These are phyloP conservation scores for Pleurozium schreberi DNA, from an alignment of 225 moss, liverwort and hornwort species.

Conservation along the genomic window DNA sequence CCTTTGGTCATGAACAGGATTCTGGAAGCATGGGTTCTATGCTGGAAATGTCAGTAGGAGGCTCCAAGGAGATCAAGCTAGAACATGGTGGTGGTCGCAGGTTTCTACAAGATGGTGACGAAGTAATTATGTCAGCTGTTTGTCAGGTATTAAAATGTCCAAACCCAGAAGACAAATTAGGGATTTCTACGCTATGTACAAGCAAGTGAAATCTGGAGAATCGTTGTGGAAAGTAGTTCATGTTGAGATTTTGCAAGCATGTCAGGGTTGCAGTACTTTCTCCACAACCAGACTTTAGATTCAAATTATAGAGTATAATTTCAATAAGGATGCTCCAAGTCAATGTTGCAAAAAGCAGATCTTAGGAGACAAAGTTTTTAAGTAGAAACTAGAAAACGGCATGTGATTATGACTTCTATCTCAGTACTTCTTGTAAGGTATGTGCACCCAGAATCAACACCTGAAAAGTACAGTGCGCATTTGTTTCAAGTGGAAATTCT, in stretches of 20 bases:
- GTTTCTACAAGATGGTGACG: slow-evolving; percentile 75
- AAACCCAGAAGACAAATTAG: neutral
- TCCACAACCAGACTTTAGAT: neutral
- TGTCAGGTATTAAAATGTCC: slow-evolving; percentile 40
- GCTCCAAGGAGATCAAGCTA: slow-evolving; percentile 49
- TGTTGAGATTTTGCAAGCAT: neutral
- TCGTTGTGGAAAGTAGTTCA: neutral
- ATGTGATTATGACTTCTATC: neutral
- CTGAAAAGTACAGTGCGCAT: neutral
- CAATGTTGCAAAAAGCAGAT: neutral
- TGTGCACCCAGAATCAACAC: neutral
- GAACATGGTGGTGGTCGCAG: slow-evolving; percentile 61
- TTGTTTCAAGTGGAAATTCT: neutral
- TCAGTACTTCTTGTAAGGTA: neutral
- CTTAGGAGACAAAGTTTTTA: neutral
- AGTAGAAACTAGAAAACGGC: neutral
- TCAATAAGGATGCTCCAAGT: neutral
- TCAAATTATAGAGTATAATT: neutral
- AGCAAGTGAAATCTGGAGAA: neutral
- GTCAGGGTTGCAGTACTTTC: neutral
- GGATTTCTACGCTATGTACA: neutral
- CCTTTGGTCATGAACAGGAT: slow-evolving; percentile 24
- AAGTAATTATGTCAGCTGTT: slow-evolving; percentile 64
- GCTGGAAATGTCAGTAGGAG: slow-evolving; percentile 78
- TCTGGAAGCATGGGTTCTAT: slow-evolving; percentile 60